Evolutionary conservation across 169 alveolate species (phyloP).

Genomic region (Plasmodium relictum): DNA sequence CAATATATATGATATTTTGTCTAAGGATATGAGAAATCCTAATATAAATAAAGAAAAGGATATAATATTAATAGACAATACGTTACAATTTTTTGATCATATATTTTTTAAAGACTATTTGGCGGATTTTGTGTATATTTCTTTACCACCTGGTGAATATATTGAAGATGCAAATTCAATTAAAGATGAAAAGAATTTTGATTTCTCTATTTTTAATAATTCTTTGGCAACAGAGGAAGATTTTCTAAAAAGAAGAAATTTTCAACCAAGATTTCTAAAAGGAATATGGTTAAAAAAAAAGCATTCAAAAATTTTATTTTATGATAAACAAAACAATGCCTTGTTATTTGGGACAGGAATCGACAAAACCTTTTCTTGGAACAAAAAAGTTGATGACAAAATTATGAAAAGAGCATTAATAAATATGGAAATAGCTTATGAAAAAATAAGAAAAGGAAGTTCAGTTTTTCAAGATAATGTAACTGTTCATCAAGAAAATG

Average conservation of each 20-base stretch:
- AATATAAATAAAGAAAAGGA: constrained; percentile 32
- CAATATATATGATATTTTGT: constrained; percentile 19
- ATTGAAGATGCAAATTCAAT: constrained; percentile 67
- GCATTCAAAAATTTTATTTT: constrained; percentile 77
- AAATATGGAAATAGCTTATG: constrained; percentile 80
- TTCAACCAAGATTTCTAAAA: constrained; percentile 60
- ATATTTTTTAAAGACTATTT: constrained; percentile 77
- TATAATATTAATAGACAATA: constrained; percentile 36
- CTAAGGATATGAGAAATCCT: constrained; percentile 30
- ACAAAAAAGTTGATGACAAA: constrained; percentile 29
- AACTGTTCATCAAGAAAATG: constrained; percentile 33
- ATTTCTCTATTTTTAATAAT: constrained; percentile 57
- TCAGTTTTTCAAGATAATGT: constrained; percentile 34
- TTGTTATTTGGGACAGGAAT: constrained; percentile 78
- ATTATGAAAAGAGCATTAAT: constrained; percentile 76
- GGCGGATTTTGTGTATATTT: constrained; percentile 74
- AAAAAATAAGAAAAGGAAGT: constrained; percentile 76
- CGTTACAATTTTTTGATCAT: constrained; percentile 69
- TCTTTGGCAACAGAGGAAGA: constrained; percentile 70
- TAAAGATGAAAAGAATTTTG: constrained; percentile 77
- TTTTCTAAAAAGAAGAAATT: constrained; percentile 53
- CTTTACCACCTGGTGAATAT: constrained; percentile 80
- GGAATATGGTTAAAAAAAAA: constrained; percentile 81
- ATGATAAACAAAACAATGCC: constrained; percentile 79
- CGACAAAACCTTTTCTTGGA: constrained; percentile 80